Evolutionary conservation across 139 green algal species (phyloP).

Genomic region (Dunaliella sp.): DNA sequence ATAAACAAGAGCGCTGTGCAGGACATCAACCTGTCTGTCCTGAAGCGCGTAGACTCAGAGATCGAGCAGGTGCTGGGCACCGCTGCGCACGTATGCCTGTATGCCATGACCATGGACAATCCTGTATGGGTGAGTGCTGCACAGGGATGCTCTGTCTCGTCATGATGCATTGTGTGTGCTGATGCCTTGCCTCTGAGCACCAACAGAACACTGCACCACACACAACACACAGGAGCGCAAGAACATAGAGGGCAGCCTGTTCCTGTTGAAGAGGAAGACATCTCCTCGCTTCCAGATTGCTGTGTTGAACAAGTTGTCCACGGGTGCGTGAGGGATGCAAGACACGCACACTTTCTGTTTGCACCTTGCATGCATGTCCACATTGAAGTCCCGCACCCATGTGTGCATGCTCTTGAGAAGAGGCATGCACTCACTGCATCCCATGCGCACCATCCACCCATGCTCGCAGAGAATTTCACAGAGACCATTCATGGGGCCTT

Average conservation of each 20-base stretch:
- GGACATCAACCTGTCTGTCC: background rate
- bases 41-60: constrained; percentile 26
- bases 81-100: constrained; percentile 75
- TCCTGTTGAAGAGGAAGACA: constrained; percentile 74
- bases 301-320: constrained; percentile 81
- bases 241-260: constrained; percentile 88
- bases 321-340: too few species aligned
- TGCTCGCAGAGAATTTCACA: constrained; percentile 67
- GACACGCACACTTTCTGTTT: too few species aligned
- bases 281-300: constrained; percentile 79
- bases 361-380: too few species aligned
- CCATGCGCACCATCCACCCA: too few species aligned
- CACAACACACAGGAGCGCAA: constrained; percentile 65
- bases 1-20: background rate
- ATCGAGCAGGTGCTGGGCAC: constrained; percentile 49
- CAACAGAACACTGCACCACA: too few species aligned
- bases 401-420: too few species aligned
- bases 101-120: constrained; percentile 65
- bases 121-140: constrained; percentile 62
- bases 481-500: constrained; percentile 70
- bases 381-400: too few species aligned
- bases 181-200: too few species aligned
- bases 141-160: too few species aligned
- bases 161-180: too few species aligned
- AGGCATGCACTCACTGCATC: too few species aligned